Base-by-base conservation (phyloP, 1,284 basidiomycete species). In the Ustilago tritici region DNA sequence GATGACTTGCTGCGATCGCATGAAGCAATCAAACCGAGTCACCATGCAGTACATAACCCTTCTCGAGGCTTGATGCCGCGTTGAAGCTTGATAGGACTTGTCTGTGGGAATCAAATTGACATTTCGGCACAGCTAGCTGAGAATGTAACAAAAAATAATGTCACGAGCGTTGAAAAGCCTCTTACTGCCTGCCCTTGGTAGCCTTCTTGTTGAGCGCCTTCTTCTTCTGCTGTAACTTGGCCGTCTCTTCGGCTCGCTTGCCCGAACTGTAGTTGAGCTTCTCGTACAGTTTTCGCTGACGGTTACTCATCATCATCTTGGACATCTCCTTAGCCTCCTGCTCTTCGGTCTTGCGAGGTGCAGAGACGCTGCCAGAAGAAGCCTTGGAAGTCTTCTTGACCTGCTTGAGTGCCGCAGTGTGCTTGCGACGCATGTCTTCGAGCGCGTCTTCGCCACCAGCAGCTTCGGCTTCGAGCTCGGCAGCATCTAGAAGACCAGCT, bases 271-370 rank as follows among this genome's bases (percentile, higher is more conserved):
- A 92, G 88, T 95, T 94, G 91, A 98, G 93, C 88, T 93, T 93
- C 87, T 96, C 94, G 88, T 97, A 98, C 82, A 99, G 87, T 88
- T 97, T 98, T 82, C 92, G 91, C 88, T 98, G 93, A 88, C 93
- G 95, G 88, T 95, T 97, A 88, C 93, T 96, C 91, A 99, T 92
- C 91, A 99, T 91, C 91, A 97, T 97, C 90, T 96, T 97, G 87
- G 95, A 93, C 92, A 98, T 86, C 57, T 84, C 78, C 55, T 77
- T 77, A 53, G 84, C 84, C 70, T 86, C 94, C 84, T 96, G 93
- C 85, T 92, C 89, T 86, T 97, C 95, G 19, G 56, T 74, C 74
- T 79, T 77, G 62, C 53, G 61, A 53, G 55, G 43, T 47, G 55
- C 15, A 87, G 89, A 35, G 88, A 87, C 72, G 69, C 73, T 79